Percentiles rank a stretch among this genome's conserved stretches.
phyloP scores from a whole-genome alignment of 2,329 filamentous ascomycete genomes.

The Alternaria ventricosa region DNA sequence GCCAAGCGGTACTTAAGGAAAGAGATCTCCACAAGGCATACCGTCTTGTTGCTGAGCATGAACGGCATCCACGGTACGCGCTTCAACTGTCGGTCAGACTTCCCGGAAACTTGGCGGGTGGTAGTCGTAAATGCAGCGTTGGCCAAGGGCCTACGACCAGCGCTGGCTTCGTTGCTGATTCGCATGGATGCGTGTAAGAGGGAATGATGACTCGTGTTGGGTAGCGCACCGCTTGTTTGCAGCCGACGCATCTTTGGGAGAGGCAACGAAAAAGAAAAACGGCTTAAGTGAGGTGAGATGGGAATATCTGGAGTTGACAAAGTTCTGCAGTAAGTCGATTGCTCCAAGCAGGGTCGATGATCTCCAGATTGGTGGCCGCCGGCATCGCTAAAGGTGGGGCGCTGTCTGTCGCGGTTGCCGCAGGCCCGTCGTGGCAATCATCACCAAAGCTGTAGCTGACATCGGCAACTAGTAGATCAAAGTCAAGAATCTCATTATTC shows the following conservation, averaged over 20 bases:
- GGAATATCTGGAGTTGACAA: not conserved
- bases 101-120: not conserved
- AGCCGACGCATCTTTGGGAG: too few species aligned
- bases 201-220: not conserved
- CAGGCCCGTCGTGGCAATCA: not conserved
- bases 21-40: not conserved
- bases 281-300: not conserved
- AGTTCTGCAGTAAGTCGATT: not conserved
- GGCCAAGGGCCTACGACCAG: not conserved
- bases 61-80: not conserved
- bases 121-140: not conserved
- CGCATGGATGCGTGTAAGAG: not conserved
- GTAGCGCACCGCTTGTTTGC: not conserved
- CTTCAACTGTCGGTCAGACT: not conserved
- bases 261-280: not conserved
- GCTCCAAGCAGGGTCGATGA: not conserved
- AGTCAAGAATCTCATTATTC: not conserved
- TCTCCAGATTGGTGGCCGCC: not conserved
- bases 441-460: not conserved
- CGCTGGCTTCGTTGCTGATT: not conserved
- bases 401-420: not conserved
- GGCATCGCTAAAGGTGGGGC: not conserved
- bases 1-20: not conserved
- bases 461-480: not conserved
- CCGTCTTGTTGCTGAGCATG: not conserved